Percentiles rank a stretch among this genome's conserved stretches.
phyloP scores from a whole-genome alignment of 805 yeast species.

The Metschnikowia lochheadii region DNA sequence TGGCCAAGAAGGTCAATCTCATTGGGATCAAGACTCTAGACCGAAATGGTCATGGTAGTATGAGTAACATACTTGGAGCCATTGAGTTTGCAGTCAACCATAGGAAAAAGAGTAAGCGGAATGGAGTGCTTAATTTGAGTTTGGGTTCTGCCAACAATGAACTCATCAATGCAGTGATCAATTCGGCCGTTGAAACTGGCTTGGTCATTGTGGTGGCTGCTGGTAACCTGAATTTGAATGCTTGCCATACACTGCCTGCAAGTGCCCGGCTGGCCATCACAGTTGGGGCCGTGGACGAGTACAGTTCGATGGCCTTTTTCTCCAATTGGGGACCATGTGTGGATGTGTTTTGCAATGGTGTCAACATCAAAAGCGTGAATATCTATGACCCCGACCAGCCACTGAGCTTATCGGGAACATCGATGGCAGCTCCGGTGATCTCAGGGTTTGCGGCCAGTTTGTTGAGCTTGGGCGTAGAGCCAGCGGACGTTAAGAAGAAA shows the following conservation, averaged over 20 bases:
- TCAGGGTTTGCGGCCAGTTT: conserved; percentile 17
- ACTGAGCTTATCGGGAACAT: conserved; percentile 14
- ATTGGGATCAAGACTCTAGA: conserved; percentile 76
- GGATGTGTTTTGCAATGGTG: conserved; percentile 81
- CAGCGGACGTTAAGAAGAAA: conserved; percentile 9
- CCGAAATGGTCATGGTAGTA: conserved; percentile 62
- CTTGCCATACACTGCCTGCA: conserved; percentile 85
- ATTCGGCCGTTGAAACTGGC: conserved; percentile 71
- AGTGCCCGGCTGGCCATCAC: conserved; percentile 68
- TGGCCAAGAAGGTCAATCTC: conserved; percentile 35
- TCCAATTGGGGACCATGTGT: conserved; percentile 96
- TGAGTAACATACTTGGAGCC: conserved; percentile 62
- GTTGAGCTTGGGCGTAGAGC: conserved; percentile 14
- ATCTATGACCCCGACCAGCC: conserved; percentile 20
- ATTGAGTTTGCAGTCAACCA: conserved; percentile 67
- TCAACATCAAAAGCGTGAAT: conserved; percentile 55
- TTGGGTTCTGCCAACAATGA: conserved; percentile 69
- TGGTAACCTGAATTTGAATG: conserved; percentile 75
- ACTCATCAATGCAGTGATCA: conserved; percentile 69
- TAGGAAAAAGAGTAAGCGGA: conserved; percentile 26
- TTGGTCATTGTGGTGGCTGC: conserved; percentile 77
- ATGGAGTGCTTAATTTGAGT: conserved; percentile 73
- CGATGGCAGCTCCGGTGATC: conserved; percentile 18
- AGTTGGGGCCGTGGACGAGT: conserved; percentile 80
- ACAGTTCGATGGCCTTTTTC: conserved; percentile 68